Base-by-base conservation (phyloP, 257 asterid species). In the Lycium barbarum region DNA sequence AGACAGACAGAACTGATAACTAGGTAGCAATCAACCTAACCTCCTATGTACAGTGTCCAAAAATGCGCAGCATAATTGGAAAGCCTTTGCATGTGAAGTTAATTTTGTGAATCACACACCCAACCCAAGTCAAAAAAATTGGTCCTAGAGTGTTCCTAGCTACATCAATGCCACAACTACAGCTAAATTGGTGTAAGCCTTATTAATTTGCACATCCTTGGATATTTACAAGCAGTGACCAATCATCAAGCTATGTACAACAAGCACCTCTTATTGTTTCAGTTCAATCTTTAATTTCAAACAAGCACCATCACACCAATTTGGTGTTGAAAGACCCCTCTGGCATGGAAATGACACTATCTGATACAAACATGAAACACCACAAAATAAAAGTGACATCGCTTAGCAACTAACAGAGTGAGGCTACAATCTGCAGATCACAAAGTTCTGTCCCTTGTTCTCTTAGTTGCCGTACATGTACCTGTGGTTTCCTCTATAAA, bases 71-170 rank as follows among this genome's bases (percentile, higher is more conserved):
- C 65, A 78, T 8, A 26, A 26, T 53, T 51, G 53, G 33, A 53
- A 78, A 76, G 47, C 22, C 59, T 15, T 76, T 76, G 81, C 62
- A 76, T 76, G 45, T 51, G 45, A 76, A 76, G 14, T 51, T 49
- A 49, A 74, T 74, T 47, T 22, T 51, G 61, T 76, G 20, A 76
- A 26, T 76, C 49, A 78, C 8, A 26, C 65, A 78, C 47, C 49
- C 63, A 78, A 78, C 15, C 20, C 82, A 5, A 33, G 26, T 49
- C 43, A 78, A 74, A 26, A 49, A 7, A 74, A 2, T 26, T 12
- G 43, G 10, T 5, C 62, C 47, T 26, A 0, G 15, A 76, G 47
- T 53, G 47, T 14, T 51, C 38, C 47, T 49, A 74, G 49, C 62
- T 22, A 74, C 62, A 49, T 13, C 14, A 74, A 49, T 74, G 81